Evolutionary conservation across 495 filamentous ascomycete genomes (phyloP).

Genomic region (Podospora tetraspora): DNA sequence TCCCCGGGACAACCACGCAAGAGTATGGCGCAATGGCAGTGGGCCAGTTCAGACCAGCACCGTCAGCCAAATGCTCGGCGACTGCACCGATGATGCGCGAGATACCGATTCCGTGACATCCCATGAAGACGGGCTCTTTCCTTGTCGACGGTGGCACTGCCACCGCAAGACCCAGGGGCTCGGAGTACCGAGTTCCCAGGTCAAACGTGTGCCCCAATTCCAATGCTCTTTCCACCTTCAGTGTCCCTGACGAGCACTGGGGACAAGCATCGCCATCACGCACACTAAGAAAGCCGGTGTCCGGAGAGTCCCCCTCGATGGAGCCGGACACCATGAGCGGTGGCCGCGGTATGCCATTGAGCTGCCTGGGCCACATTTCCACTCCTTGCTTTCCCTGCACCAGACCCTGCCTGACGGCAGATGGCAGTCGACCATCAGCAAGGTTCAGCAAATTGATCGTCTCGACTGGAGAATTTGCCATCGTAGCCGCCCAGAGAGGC

Average conservation of each 20-base stretch:
- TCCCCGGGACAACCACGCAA: conserved; percentile 59
- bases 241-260: conserved; percentile 54
- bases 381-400: neutral
- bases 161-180: conserved; percentile 61
- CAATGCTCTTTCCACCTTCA: conserved; percentile 67
- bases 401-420: conserved; percentile 7
- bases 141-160: conserved; percentile 27
- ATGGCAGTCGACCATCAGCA: conserved; percentile 38
- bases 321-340: conserved; percentile 3
- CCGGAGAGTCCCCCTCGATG: conserved; percentile 9
- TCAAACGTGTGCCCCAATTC: conserved; percentile 95
- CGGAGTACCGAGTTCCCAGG: conserved; percentile 82
- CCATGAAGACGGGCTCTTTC: conserved; percentile 71
- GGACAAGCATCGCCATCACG: conserved; percentile 67
- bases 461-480: conserved; percentile 4
- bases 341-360: conserved; percentile 4
- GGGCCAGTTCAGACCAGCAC: conserved; percentile 84
- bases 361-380: conserved; percentile 22
- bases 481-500: conserved; percentile 48
- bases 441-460: conserved; percentile 45
- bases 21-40: conserved; percentile 80
- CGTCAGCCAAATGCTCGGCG: conserved; percentile 65
- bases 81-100: conserved; percentile 86
- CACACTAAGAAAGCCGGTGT: conserved; percentile 58
- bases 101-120: conserved; percentile 92